phyloP scores from a whole-genome alignment of 2,329 filamentous ascomycete species.

The Mollisia scopiformis region DNA sequence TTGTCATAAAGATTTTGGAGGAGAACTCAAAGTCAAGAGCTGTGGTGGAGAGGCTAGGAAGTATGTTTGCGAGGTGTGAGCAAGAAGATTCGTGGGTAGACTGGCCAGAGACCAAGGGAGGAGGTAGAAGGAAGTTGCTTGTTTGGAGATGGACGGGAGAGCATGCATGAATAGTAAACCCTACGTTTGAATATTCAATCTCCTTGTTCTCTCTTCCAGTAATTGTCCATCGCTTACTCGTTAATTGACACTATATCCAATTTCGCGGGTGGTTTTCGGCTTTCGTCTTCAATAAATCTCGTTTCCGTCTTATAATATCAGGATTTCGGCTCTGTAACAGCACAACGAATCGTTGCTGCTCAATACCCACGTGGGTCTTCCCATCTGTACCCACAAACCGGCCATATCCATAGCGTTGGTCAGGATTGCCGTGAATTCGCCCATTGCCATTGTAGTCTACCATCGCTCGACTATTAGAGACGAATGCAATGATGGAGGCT shows the following conservation, averaged over 20 bases:
- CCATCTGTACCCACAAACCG: conserved; percentile 52
- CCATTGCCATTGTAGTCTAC: conserved; percentile 32
- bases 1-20: not conserved
- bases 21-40: not conserved
- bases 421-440: not conserved
- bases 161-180: no score
- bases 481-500: conserved; percentile 49
- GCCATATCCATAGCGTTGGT: conserved; percentile 50
- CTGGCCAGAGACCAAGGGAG: not conserved
- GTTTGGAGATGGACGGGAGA: not conserved
- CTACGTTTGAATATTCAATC: no score
- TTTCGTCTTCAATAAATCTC: not conserved
- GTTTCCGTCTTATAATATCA: conserved; percentile 12
- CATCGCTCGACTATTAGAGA: conserved; percentile 50
- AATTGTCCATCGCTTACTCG: no score
- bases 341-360: conserved; percentile 49
- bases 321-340: conserved; percentile 29
- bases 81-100: not conserved
- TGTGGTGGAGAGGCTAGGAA: not conserved
- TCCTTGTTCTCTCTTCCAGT: no score
- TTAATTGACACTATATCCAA: conserved; percentile 23
- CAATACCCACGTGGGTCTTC: conserved; percentile 52
- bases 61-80: not conserved
- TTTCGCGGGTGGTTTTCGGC: conserved; percentile 16
- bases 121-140: not conserved